Evolutionary conservation across 1,139 yeast species (phyloP).

Genomic region (Yamadazyma blattariae): DNA sequence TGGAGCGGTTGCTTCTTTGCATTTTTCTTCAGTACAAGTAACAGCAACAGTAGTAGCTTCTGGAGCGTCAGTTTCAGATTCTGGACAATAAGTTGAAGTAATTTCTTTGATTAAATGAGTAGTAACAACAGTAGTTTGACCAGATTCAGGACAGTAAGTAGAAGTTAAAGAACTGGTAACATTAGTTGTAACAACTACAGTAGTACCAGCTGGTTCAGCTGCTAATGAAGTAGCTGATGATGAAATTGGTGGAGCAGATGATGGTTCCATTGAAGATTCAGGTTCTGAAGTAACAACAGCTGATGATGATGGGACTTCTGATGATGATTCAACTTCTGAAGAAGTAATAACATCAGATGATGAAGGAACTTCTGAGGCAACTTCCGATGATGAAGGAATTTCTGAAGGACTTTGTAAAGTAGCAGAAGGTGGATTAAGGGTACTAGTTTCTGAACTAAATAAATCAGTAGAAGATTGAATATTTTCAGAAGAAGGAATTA

Average conservation of each 20-base stretch:
- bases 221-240: background rate
- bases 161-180: background rate
- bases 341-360: slow-evolving; percentile 3
- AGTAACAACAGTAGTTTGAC: slow-evolving; percentile 23
- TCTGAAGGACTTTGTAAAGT: no score
- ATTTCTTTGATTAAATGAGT: slow-evolving; percentile 31
- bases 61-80: background rate
- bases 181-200: background rate
- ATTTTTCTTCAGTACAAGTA: no score
- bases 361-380: no score
- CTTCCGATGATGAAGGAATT: no score
- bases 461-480: slow-evolving; percentile 2
- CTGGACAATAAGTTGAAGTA: slow-evolving; percentile 24
- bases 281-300: background rate
- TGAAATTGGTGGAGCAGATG: background rate
- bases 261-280: slow-evolving; percentile 1
- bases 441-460: background rate
- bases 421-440: background rate
- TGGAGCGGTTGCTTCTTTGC: background rate
- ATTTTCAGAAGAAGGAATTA: background rate
- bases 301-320: slow-evolving; percentile 1
- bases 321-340: slow-evolving; percentile 1
- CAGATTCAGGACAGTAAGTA: slow-evolving; percentile 6
- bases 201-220: background rate
- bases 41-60: background rate